These are phyloP conservation scores for Vanilla planifolia DNA, from an alignment of 106 monocot species.

Conservation along the genomic window DNA sequence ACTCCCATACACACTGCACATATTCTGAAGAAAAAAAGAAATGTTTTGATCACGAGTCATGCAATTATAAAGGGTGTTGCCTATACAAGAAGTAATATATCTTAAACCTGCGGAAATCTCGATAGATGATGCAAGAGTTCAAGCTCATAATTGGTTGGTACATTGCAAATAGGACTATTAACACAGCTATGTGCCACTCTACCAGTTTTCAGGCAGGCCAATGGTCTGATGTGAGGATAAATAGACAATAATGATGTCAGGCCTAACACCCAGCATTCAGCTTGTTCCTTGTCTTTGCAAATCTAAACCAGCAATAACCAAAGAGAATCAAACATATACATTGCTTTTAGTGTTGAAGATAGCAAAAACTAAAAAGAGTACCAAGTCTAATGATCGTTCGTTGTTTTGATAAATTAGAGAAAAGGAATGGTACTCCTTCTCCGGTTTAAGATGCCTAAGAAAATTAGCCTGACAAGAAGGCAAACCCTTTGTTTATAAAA, in stretches of 20 bases:
- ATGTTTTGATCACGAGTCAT: too few relatives aligned
- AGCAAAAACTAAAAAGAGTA: too few relatives aligned
- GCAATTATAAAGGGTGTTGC: too few relatives aligned
- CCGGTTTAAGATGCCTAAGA: constrained; percentile 38
- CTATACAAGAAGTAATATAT: neutral
- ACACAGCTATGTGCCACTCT: constrained; percentile 33
- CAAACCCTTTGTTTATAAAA: neutral
- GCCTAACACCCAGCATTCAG: constrained; percentile 64
- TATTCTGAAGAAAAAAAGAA: constrained; percentile 22
- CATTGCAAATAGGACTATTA: constrained; percentile 35
- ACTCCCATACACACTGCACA: constrained; percentile 30
- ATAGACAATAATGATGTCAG: constrained; percentile 39
- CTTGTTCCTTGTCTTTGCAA: constrained; percentile 81
- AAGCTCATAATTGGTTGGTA: constrained; percentile 30
- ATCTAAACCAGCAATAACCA: constrained; percentile 30
- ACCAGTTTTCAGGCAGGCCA: constrained; percentile 20
- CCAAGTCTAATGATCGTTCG: constrained; percentile 68
- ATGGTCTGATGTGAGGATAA: constrained; percentile 28
- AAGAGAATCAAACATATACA: too few relatives aligned
- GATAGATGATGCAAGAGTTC: constrained; percentile 20
- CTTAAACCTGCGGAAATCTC: constrained; percentile 23
- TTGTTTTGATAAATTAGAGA: constrained; percentile 66
- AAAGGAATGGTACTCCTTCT: constrained; percentile 54
- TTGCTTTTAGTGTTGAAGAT: too few relatives aligned
- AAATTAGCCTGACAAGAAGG: constrained; percentile 66